Percentiles rank a stretch among this genome's conserved stretches.
These are phyloP conservation scores for Moniliophthora roreri DNA, from an alignment of 1,284 basidiomycete genomes.

Conservation along the genomic window DNA sequence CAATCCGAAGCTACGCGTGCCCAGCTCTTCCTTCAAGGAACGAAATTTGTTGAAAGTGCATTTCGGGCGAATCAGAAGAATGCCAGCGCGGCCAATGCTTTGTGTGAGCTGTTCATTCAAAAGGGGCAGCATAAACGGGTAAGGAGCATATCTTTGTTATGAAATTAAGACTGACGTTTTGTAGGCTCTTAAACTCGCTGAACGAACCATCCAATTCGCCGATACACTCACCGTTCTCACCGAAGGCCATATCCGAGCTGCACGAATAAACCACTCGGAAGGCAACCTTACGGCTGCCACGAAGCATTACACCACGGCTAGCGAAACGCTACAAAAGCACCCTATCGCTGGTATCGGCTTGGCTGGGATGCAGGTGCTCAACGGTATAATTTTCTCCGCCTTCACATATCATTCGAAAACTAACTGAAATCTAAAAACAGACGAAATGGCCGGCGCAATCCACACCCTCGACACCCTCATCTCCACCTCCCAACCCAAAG, in stretches of 20 bases:
- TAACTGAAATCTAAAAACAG: too few species aligned
- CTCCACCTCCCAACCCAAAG: slow-evolving; percentile 59
- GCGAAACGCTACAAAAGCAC: slow-evolving; percentile 73
- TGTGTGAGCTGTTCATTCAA: slow-evolving; percentile 73
- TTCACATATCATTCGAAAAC: too few species aligned
- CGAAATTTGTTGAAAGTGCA: slow-evolving; percentile 68
- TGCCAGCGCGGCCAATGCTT: slow-evolving; percentile 75
- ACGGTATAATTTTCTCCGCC: too few species aligned
- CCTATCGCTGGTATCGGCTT: slow-evolving; percentile 79
- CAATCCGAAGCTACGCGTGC: slow-evolving; percentile 61
- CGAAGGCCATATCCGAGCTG: slow-evolving; percentile 80
- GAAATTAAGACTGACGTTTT: slow-evolving; percentile 8
- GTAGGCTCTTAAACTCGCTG: slow-evolving; percentile 87
- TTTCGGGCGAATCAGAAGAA: slow-evolving; percentile 78
- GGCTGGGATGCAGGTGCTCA: slow-evolving; percentile 84
- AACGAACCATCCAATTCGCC: slow-evolving; percentile 89
- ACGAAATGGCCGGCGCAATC: slow-evolving; percentile 77
- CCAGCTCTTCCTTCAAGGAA: slow-evolving; percentile 55
- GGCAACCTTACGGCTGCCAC: slow-evolving; percentile 63
- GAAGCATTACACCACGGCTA: slow-evolving; percentile 74
- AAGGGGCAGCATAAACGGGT: slow-evolving; percentile 62
- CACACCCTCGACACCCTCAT: slow-evolving; percentile 85
- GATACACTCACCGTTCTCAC: slow-evolving; percentile 79
- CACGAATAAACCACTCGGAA: slow-evolving; percentile 75
- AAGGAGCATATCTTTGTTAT: slow-evolving; percentile 14